These are phyloP conservation scores for Macadamia tetraphylla DNA, from an alignment of 164 flowering plant genomes.

Conservation along the genomic window DNA sequence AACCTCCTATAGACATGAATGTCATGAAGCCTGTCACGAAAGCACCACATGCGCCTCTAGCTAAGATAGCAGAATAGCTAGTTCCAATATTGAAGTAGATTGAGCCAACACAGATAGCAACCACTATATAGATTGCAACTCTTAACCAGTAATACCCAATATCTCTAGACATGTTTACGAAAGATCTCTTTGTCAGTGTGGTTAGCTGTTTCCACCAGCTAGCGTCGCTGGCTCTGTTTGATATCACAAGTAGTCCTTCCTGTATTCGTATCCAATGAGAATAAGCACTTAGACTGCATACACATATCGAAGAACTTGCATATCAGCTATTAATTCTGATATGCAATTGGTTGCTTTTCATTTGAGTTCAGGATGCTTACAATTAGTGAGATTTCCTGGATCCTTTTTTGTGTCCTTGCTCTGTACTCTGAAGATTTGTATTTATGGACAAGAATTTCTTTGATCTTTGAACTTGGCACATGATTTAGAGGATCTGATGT, in stretches of 20 bases:
- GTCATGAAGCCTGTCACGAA: slow-evolving; percentile 29
- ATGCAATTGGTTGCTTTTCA: too few relatives aligned
- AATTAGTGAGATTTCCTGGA: slow-evolving; percentile 20
- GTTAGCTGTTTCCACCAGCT: slow-evolving; percentile 46
- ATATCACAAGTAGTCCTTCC: slow-evolving; percentile 16
- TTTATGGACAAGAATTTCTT: slow-evolving; percentile 46
- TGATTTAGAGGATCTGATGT: slow-evolving; percentile 51
- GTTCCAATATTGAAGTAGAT: slow-evolving; percentile 21
- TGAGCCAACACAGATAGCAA: slow-evolving; percentile 22
- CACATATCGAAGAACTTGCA: too few relatives aligned
- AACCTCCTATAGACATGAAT: slow-evolving; percentile 33
- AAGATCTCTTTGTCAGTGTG: slow-evolving; percentile 40
- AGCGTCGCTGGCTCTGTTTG: slow-evolving; percentile 24
- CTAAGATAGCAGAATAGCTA: slow-evolving; percentile 18
- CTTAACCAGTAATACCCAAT: slow-evolving; percentile 63
- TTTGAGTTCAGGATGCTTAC: too few relatives aligned
- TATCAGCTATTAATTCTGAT: too few relatives aligned
- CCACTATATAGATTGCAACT: slow-evolving; percentile 29
- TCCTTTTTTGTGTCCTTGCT: slow-evolving; percentile 23
- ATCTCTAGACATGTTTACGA: slow-evolving; percentile 61
- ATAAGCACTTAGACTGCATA: too few relatives aligned
- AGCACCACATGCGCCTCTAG: slow-evolving; percentile 57
- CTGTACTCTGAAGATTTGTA: slow-evolving; percentile 38
- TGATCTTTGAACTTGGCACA: slow-evolving; percentile 57
- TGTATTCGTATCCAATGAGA: slow-evolving; percentile 2